Evolutionary conservation across 2,329 filamentous ascomycete genomes (phyloP), one percentile per base, ranked within the genome.

Genomic region (Westerdykella aurantiaca): DNA sequence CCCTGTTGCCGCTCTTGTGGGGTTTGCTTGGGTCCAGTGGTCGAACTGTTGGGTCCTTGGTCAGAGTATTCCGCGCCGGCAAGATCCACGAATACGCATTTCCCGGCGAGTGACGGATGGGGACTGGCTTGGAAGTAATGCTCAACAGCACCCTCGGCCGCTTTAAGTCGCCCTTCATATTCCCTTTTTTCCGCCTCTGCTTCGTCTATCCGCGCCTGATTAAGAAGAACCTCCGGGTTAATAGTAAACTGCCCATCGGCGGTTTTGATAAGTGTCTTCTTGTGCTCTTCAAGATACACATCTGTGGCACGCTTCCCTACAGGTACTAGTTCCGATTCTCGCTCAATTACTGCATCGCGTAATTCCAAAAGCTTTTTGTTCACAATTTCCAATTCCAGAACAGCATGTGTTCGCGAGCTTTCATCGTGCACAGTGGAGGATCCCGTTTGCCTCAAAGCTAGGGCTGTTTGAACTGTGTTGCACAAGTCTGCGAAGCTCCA

Each of bases 1-100:
- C 69, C 66, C 49, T 72, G 61, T 39, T 67, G 64, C 11, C 60
- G 61, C 45, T 73, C 71, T 38, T 71, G 64, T 0, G 61, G 48
- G 0, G 62, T 68, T 46, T 64, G 66, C 38, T 60, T 66, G 1
- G 46, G 37, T 16, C 37, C 33, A n/a, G 34, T 33, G 35, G 34
- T 39, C 12, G 56, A 51, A 23, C 49, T 23, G 14, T 31, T 39
- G 12, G 47, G 47, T 17, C 58, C 63, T 14, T 64, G 58, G 29
- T 67, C 56, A 44, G 66, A 66, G 39, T 69, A 73, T 48, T 75
- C 71, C 0, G 71, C 61, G 2, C 71, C 71, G 2, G 71, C 71
- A 5, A 74, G 56, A 45, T 75, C 71, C 1, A 74, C 69, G 56
- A 73, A 74, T 9, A 72, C 63, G 38, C 72, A 58, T 44, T 66